A percentile compares a stretch with the other conserved stretches of the same genome.
These are phyloP conservation scores for Pterocarpus santalinus DNA, from an alignment of 306 rosid genomes.

Conservation along the genomic window DNA sequence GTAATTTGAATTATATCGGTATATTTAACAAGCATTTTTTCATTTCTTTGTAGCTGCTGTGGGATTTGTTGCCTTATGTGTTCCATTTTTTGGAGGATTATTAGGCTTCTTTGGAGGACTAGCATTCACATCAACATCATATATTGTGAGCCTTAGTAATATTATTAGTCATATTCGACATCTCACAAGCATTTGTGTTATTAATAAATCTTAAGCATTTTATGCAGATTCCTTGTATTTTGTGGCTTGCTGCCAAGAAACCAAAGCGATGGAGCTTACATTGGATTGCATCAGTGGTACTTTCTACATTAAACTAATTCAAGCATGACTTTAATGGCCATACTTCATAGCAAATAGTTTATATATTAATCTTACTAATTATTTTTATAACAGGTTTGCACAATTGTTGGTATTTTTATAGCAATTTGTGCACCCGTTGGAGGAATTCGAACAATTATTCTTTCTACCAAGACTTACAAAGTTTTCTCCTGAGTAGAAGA, in stretches of 20 bases:
- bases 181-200: neutral
- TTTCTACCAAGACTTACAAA: slow-evolving; percentile 54
- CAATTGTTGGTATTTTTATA: slow-evolving; percentile 40
- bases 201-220: neutral
- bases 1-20: neutral
- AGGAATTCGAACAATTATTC: slow-evolving; percentile 65
- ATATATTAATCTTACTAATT: neutral
- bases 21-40: neutral
- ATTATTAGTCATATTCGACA: too few species aligned
- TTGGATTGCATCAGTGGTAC: slow-evolving; percentile 61
- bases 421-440: slow-evolving; percentile 66
- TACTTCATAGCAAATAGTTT: neutral
- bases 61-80: slow-evolving; percentile 60
- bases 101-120: slow-evolving; percentile 82
- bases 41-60: slow-evolving; percentile 44
- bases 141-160: slow-evolving; percentile 51
- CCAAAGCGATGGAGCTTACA: slow-evolving; percentile 58
- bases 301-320: neutral
- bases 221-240: slow-evolving; percentile 65
- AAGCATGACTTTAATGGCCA: neutral
- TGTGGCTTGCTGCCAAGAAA: slow-evolving; percentile 59
- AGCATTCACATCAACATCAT: slow-evolving; percentile 76
- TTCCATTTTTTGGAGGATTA: slow-evolving; percentile 84
- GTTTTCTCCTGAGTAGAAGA: slow-evolving; percentile 52
- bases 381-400: slow-evolving; percentile 46